Percentiles rank a stretch among this genome's conserved stretches.
Conservation (phyloP, 2,329 filamentous ascomycete genomes). For the Cercospora janseana region DNA sequence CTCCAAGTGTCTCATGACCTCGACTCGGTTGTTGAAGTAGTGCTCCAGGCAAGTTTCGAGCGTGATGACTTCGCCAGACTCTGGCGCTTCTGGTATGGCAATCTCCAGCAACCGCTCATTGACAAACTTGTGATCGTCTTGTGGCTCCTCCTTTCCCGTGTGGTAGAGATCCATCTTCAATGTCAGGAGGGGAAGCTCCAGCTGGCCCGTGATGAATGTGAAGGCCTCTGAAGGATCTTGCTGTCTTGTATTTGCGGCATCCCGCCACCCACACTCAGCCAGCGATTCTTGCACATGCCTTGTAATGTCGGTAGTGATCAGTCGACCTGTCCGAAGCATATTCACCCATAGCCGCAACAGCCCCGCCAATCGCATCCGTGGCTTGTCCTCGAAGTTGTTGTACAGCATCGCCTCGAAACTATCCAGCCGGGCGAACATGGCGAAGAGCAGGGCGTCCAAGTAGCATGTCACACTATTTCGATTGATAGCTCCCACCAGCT, state of each 20-base stretch:
- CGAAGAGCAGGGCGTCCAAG: slow-evolving; percentile 83
- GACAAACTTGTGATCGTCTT: slow-evolving; percentile 90
- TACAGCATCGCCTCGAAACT: slow-evolving; percentile 92
- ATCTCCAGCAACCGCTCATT: slow-evolving; percentile 89
- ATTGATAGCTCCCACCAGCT: slow-evolving; percentile 83
- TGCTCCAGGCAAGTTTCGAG: slow-evolving; percentile 89
- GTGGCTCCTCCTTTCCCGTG: slow-evolving; percentile 75
- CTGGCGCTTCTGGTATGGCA: slow-evolving; percentile 72
- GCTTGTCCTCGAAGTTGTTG: slow-evolving; percentile 70
- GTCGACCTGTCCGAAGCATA: slow-evolving; percentile 75
- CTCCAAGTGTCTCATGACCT: slow-evolving; percentile 72
- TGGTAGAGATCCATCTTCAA: slow-evolving; percentile 95
- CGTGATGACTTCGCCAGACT: slow-evolving; percentile 63
- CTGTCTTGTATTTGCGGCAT: slow-evolving; percentile 73
- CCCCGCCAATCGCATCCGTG: slow-evolving; percentile 69
- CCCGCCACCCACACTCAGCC: slow-evolving; percentile 82
- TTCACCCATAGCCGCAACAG: slow-evolving; percentile 90
- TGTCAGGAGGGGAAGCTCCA: slow-evolving; percentile 82
- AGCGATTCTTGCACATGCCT: slow-evolving; percentile 78
- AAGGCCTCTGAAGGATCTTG: slow-evolving; percentile 97
- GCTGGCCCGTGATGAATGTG: slow-evolving; percentile 84
- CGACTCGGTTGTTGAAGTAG: slow-evolving; percentile 92
- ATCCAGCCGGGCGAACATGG: slow-evolving; percentile 89
- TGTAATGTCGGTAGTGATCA: slow-evolving; percentile 83
- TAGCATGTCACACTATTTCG: slow-evolving; percentile 88